These are phyloP conservation scores for Candida multigemmis DNA, from an alignment of 805 yeast species.

Conservation along the genomic window DNA sequence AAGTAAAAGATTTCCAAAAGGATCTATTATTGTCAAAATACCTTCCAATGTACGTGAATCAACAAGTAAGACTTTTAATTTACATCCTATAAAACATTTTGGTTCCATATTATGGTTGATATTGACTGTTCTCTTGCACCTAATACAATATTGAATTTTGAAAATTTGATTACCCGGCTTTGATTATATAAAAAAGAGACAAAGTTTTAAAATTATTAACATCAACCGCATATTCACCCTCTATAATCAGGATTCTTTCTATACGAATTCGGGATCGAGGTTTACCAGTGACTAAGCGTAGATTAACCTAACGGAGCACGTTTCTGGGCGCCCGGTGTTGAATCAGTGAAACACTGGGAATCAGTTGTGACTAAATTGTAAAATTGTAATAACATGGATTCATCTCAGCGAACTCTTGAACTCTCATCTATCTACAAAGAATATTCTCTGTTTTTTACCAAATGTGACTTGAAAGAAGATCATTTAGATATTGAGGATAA, in stretches of 20 bases:
- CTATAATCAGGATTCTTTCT: conserved; percentile 7
- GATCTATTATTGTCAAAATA: conserved; percentile 29
- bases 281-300: conserved; percentile 28
- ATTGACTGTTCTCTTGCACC: too few relatives aligned
- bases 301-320: conserved; percentile 33
- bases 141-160: neutral
- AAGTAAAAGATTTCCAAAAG: conserved; percentile 32
- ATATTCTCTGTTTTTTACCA: neutral
- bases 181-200: neutral
- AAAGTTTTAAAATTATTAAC: conserved; percentile 13
- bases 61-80: conserved; percentile 14
- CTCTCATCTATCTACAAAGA: neutral
- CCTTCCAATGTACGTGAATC: conserved; percentile 29
- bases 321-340: conserved; percentile 40
- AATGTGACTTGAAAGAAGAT: conserved; percentile 4
- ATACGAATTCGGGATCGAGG: too few relatives aligned
- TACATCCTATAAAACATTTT: conserved; percentile 20
- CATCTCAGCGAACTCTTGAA: neutral
- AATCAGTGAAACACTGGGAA: conserved; percentile 34
- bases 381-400: conserved; percentile 1
- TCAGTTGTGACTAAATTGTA: conserved; percentile 34
- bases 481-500: conserved; percentile 7
- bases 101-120: conserved; percentile 10
- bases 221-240: conserved; percentile 32
- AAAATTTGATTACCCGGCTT: neutral